Evolutionary conservation across 1,284 basidiomycete genomes (phyloP), one percentile per base, ranked within the genome.

Genomic region (Tremellales sp.): DNA sequence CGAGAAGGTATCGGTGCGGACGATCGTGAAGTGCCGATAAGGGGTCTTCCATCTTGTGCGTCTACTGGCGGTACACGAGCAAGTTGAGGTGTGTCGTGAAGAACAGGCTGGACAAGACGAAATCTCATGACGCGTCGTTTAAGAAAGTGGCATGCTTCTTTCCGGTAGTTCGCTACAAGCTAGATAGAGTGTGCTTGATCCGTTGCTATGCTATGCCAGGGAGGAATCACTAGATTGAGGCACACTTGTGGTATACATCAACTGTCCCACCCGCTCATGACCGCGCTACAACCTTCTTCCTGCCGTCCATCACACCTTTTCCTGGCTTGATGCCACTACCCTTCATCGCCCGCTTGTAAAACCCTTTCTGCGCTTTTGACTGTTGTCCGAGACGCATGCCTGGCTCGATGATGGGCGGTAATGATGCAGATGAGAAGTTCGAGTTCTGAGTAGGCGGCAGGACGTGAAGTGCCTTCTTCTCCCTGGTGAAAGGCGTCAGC

Each of bases 1-100:
- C 70, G 46, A 73, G 59, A 22, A 65, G 57, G 53, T 73, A 73
- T 36, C 70, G 60, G 21, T 68, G 68, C 10, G 68, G 68, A 8
- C 68, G 68, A 4, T 58, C 66, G 4, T 49, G 48, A 17, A 70
- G 48, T 1, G 61, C 29, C 2, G 62, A 57, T 12, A 62, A 45
- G 3, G 66, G 67, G 54, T 72, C 70, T 63, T 61, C 54, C 68
- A 71, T 71, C 2, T 8, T 52, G 41, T 12, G 7, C 17, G 19
- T 40, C 5, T 21, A 21, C 17, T 40, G 7, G n/a, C 29, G n/a
- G 10, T 33, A 10, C 10, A 33, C 29, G 29, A 33, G 8, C 8
- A n/a, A 33, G 8, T 10, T 10, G 23, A 40, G 23, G 13, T 40
- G 19, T 39, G 17, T 13, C 10, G 21, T 15, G 5, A 21, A 22